Evolutionary conservation across 2,329 filamentous ascomycete genomes (phyloP).

Genomic region (Cadophora gregata): DNA sequence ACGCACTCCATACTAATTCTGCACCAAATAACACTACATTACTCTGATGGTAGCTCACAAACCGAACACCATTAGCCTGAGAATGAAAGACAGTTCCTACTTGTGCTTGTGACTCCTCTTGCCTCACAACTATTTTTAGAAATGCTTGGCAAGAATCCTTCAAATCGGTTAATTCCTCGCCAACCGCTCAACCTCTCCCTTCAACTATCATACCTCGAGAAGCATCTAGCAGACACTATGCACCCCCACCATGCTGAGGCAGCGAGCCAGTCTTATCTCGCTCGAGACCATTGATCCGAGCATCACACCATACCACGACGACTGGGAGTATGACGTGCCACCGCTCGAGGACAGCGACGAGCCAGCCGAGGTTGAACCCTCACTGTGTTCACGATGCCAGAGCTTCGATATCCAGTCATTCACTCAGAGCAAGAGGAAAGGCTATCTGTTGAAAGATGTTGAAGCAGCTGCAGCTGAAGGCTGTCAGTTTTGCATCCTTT

Average conservation of each 20-base stretch:
- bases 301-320: slow-evolving; percentile 8
- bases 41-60: no score
- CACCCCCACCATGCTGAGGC: background rate
- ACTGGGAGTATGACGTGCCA: slow-evolving; percentile 8
- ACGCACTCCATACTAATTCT: no score
- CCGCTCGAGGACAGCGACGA: background rate
- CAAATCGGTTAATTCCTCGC: background rate
- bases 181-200: background rate
- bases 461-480: slow-evolving; percentile 2
- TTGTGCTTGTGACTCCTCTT: no score
- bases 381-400: slow-evolving; percentile 17
- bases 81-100: no score
- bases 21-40: no score
- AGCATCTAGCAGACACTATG: background rate
- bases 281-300: background rate
- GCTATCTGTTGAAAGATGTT: slow-evolving; percentile 15
- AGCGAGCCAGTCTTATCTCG: background rate
- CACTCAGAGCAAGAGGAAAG: background rate
- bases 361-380: background rate
- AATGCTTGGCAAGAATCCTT: background rate
- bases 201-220: background rate
- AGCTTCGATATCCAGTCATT: slow-evolving; percentile 20
- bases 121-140: background rate
- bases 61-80: no score
- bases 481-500: slow-evolving; percentile 14